Evolutionary conservation across 371 early-diverging fungal genomes (phyloP), one percentile per base, ranked within the genome.

Genomic region (Lichtheimia ornata): DNA sequence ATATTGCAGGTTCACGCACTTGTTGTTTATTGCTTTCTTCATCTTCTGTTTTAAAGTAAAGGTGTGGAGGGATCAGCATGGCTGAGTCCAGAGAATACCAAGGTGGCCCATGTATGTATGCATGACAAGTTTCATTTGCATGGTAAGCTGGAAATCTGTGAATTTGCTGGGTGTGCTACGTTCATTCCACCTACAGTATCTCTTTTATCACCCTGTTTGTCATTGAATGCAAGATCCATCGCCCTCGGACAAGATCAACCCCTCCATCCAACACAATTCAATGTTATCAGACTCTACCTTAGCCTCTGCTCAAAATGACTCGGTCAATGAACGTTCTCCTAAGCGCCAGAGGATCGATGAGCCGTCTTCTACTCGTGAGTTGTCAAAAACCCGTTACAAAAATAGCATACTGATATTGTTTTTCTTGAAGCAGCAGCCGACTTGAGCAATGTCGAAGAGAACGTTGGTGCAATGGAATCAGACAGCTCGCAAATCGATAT

Each of bases 401-500:
- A 15, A 47, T 20, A 47, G 47, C 47, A n/a, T 18, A 47, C 47
- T n/a, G 45, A 18, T 5, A 18, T 5, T 45, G 3, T 47, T 18
- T n/a, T 6, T 20, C 11, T 22, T 27, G n/a, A n/a, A n/a, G 22
- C 27, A 15, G 20, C 28, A 35, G 11, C 11, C 0, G 11, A 9
- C 35, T 35, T 35, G 35, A 35, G 9, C 11, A 6, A 28, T 27
- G 15, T 35, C 15, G 11, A 27, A 27, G 14, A 12, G 5, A 27
- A 24, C 17, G 18, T 22, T 24, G 11, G 1, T 50, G 24, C 35
- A 35, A 11, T 35, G 35, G 35, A 6, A 35, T 35, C 35, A 11
- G 11, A 56, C 17, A 45, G 47, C n/a, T 18, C 18, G n/a, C 57
- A 45, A 25, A 22, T 61, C 5, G 61, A 61, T 45, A 47, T 53